Base-by-base conservation (phyloP, 345 rosid genomes). In the Aegle marmelos region DNA sequence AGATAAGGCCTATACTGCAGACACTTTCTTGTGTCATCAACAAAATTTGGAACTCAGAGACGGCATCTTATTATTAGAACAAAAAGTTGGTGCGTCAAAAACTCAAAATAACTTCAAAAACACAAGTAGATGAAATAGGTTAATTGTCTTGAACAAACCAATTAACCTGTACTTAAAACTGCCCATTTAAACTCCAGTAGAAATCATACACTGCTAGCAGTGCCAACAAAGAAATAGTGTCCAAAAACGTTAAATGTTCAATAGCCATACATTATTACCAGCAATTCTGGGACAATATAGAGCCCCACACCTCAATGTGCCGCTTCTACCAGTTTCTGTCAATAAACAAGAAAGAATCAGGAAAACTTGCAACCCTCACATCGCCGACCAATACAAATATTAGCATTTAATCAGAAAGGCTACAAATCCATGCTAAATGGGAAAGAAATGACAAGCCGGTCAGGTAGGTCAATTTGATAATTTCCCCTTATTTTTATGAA, bases 271-370 rank as follows among this genome's bases (percentile, higher is more conserved):
- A 48, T 79, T 86, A 77, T 81, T 83, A 80, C 64, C 76, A 70
- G 75, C 81, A 78, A 80, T 39, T 24, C 63, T 31, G 78, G 73
- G 28, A 68, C 13, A 11, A 45, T 74, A 0, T 33, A 25, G 37
- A 61, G 16, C 53, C 70, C 74, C 80, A 75, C 77, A 74, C 72
- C 74, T 86, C 79, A 90, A 58, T 86, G 87, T 28, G 84, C 81
- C 30, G 85, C 88, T 79, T 81, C 90, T 64, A 79, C 78, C 76
- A 76, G 6, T 37, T 79, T 80, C 92, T 89, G 94, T 57, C 30
- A 77, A 66, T 2, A 77, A 9, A 65, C 76, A 82, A 80, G 45
- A 36, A 74, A 65, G 37, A 64, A 50, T 72, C 45, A 84, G 57
- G n/a, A 70, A 33, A 80, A 48, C 71, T 31, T 17, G 81, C 34